Conservation (phyloP, 2,329 filamentous ascomycete species). For the Fusarium veterinarium region DNA sequence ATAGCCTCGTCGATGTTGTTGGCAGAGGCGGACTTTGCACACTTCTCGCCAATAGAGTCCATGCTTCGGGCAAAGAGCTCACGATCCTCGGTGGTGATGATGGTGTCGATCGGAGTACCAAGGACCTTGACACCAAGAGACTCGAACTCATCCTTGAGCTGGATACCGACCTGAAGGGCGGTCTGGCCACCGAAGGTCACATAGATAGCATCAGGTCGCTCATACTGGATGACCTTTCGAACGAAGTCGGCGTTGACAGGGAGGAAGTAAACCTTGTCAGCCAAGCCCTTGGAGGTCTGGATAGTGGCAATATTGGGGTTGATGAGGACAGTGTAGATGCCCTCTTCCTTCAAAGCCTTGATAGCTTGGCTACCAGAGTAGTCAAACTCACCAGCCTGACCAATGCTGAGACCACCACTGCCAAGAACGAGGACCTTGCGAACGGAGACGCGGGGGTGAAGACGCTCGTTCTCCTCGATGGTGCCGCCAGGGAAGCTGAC, state of each 20-base stretch:
- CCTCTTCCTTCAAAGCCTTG: constrained; percentile 97
- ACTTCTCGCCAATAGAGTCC: constrained; percentile 98
- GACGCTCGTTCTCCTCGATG: constrained; percentile 79
- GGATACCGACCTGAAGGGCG: constrained; percentile 94
- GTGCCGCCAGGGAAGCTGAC: constrained; percentile 91
- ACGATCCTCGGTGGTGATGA: constrained; percentile 98
- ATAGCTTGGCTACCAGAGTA: constrained; percentile 99
- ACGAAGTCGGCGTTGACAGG: constrained; percentile 98
- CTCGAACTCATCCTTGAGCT: constrained; percentile 97
- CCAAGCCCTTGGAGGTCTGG: constrained; percentile 96
- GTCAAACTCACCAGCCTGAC: constrained; percentile 98
- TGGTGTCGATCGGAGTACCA: constrained; percentile 96
- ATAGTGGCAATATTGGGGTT: constrained; percentile 99
- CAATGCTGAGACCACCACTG: constrained; percentile 94
- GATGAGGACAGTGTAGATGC: constrained; percentile 97
- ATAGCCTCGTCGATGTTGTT: constrained; percentile 89
- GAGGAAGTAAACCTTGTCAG: constrained; percentile 98
- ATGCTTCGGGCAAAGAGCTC: constrained; percentile 98
- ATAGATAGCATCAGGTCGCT: constrained; percentile 96
- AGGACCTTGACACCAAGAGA: constrained; percentile 91
- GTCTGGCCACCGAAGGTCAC: constrained; percentile 98
- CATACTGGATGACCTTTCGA: constrained; percentile 94
- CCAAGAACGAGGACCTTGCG: constrained; percentile 97
- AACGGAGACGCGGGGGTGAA: constrained; percentile 82
- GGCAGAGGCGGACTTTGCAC: constrained; percentile 95